Conservation (phyloP, 495 filamentous ascomycete genomes). For the Staphylotrichum longicolle region DNA sequence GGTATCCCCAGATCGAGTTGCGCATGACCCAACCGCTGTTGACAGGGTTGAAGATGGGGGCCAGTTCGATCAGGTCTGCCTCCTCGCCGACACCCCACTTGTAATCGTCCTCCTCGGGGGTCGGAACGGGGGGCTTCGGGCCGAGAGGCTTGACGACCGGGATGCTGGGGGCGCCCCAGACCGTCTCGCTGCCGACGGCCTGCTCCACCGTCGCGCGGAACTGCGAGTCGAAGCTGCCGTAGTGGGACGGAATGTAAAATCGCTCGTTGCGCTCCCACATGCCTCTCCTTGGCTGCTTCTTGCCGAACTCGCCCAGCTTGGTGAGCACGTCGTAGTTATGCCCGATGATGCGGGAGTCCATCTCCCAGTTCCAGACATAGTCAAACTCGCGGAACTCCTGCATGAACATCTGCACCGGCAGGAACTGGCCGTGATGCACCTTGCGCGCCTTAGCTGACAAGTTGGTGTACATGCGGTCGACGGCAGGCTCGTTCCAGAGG, state of each 20-base stretch:
- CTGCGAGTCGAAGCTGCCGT: constrained; percentile 56
- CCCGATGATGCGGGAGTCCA: constrained; percentile 68
- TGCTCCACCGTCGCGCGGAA: constrained; percentile 54
- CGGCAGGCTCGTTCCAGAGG: constrained; percentile 61
- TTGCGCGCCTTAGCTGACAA: constrained; percentile 39
- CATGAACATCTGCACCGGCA: constrained; percentile 63
- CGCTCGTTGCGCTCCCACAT: constrained; percentile 74
- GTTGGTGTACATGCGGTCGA: constrained; percentile 58
- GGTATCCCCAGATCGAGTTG: constrained; percentile 61
- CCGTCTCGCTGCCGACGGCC: constrained; percentile 41
- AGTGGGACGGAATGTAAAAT: constrained; percentile 64
- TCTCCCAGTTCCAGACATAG: constrained; percentile 74
- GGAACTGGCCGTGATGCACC: constrained; percentile 53
- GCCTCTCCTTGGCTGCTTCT: constrained; percentile 61
- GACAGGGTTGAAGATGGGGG: constrained; percentile 66
- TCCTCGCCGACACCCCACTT: constrained; percentile 73
- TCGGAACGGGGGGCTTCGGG: constrained; percentile 53
- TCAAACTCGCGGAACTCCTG: constrained; percentile 68
- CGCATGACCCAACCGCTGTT: constrained; percentile 62
- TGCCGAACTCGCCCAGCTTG: constrained; percentile 56
- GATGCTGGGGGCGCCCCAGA: constrained; percentile 62
- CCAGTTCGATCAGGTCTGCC: constrained; percentile 69
- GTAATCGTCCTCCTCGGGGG: constrained; percentile 59
- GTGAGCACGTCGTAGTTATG: constrained; percentile 70
- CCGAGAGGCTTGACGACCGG: constrained; percentile 58